Evolutionary conservation across 2,329 filamentous ascomycete genomes (phyloP), one percentile per base, ranked within the genome.

Genomic region (Penicillium sp.): DNA sequence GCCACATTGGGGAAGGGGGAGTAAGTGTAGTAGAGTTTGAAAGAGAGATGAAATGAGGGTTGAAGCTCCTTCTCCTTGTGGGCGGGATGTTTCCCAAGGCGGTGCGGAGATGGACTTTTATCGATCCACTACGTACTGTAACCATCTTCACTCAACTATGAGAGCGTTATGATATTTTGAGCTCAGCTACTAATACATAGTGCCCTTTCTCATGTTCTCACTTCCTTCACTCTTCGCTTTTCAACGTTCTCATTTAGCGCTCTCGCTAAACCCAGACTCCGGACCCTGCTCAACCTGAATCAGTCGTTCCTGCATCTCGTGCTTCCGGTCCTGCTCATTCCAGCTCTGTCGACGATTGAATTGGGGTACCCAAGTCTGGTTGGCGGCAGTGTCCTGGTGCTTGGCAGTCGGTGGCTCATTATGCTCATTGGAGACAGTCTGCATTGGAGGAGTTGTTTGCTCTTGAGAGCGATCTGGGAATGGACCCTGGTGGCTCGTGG

Each of bases 261-360:
- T 44, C 50, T 82, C 73, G 0, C 81, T 80, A 44, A 84, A 85
- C 0, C 81, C 81, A 0, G 62, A 74, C 63, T 69, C 70, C 44
- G 74, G 69, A 38, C 78, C 75, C 58, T 76, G 59, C 52, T 61
- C 59, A 36, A 55, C 34, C 27, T 51, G 47, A 27, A 64, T 49
- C 46, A 66, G 44, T 49, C 58, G 70, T 28, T 71, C 68, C 55
- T 81, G 74, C 4, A 69, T 69, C 38, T 78, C 43, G 60, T 81
- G 77, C 64, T 85, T 82, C 40, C 80, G 74, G 65, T 86, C 82
- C 53, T 70, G 55, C 36, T 59, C 50, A 44, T 58, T 68, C 66
- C 66, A 70, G 48, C 65, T 69, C 44, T 65, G 65, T 13, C 55
- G 55, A 14, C 62, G 64, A 34, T 58, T 55, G 32, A 61, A 38